phyloP scores from a whole-genome alignment of 2,329 filamentous ascomycete species.

The Lecanicillium sp. region DNA sequence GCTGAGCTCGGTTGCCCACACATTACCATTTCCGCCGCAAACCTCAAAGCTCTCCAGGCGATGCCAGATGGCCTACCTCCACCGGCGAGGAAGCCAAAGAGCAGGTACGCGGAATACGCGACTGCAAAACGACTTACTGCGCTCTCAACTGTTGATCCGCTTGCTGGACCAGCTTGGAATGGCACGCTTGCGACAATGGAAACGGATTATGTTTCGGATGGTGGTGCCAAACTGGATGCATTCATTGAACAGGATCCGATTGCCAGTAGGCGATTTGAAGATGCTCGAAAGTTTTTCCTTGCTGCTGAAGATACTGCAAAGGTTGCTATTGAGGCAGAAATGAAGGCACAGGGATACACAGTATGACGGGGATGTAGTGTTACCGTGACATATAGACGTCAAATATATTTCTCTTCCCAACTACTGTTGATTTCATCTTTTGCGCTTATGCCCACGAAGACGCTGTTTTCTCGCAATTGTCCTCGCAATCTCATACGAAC shows the following conservation, averaged over 20 bases:
- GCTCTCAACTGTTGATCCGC: slow-evolving; percentile 28
- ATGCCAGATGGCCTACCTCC: slow-evolving; percentile 26
- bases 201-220: slow-evolving; percentile 37
- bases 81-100: slow-evolving; percentile 23
- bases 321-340: slow-evolving; percentile 15
- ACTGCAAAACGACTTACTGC: slow-evolving; percentile 26
- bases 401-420: background rate
- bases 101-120: slow-evolving; percentile 23
- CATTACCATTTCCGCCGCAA: slow-evolving; percentile 32
- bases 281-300: slow-evolving; percentile 32
- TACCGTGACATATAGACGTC: no score
- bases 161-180: slow-evolving; percentile 28
- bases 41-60: slow-evolving; percentile 28
- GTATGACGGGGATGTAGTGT: no score
- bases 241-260: slow-evolving; percentile 31
- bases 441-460: no score
- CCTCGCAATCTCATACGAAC: slow-evolving; percentile 8
- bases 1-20: slow-evolving; percentile 38
- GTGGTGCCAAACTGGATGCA: slow-evolving; percentile 31
- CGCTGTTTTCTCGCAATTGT: no score
- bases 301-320: slow-evolving; percentile 22
- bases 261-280: slow-evolving; percentile 25
- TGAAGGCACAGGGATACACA: slow-evolving; percentile 4
- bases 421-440: no score
- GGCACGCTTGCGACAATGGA: slow-evolving; percentile 30